phyloP scores from a whole-genome alignment of 108 stramenopile species.

The Nitzschia sp. region DNA sequence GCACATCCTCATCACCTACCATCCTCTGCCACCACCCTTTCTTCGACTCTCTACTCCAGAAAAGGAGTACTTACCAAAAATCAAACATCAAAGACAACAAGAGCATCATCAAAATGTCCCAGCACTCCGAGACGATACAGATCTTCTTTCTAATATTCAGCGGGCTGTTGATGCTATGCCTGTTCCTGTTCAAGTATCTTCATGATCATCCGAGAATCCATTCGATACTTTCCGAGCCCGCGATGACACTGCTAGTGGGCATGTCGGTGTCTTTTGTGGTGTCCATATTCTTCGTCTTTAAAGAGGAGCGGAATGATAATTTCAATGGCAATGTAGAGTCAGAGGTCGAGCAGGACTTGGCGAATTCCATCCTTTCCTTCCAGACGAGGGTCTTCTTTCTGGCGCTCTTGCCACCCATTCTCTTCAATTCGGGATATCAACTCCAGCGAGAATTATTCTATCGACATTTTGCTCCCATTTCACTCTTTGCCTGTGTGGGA shows the following conservation, averaged over 20 bases:
- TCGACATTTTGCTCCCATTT: conserved; percentile 62
- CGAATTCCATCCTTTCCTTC: conserved; percentile 50
- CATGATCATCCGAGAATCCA: conserved; percentile 38
- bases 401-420: conserved; percentile 78
- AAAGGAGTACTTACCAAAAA: no score
- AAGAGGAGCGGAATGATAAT: conserved; percentile 2
- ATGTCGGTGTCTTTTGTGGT: conserved; percentile 40
- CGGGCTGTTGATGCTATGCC: conserved; percentile 33
- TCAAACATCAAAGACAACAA: no score
- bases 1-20: no score
- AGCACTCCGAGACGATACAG: neutral
- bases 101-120: neutral
- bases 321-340: conserved; percentile 3
- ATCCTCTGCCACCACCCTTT: no score
- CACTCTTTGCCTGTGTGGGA: conserved; percentile 62
- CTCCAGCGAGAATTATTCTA: conserved; percentile 62
- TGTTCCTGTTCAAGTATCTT: conserved; percentile 42
- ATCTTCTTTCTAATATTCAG: conserved; percentile 55
- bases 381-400: conserved; percentile 72
- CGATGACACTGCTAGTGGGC: conserved; percentile 58
- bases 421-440: conserved; percentile 83
- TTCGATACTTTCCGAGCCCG: conserved; percentile 56
- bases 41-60: no score
- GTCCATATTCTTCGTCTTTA: neutral
- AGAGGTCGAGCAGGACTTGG: conserved; percentile 15